Evolutionary conservation across 345 rosid species (phyloP).

Genomic region (Gossypium herbaceum): DNA sequence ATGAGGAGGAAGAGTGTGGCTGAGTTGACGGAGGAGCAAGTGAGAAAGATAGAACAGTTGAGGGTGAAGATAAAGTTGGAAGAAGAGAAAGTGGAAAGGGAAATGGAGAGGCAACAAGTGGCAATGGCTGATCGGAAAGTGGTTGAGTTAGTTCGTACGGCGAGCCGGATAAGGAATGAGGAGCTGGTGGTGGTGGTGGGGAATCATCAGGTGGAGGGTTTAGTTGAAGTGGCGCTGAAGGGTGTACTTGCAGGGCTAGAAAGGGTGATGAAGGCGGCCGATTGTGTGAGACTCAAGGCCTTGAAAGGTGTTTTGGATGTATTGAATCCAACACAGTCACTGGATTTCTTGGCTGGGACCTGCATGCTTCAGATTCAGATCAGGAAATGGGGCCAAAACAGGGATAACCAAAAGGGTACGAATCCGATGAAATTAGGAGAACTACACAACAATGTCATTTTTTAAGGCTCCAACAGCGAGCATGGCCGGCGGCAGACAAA

Average conservation of each 20-base stretch:
- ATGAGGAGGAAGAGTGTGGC: constrained; percentile 23
- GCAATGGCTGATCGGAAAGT: constrained; percentile 57
- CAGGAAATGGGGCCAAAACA: constrained; percentile 38
- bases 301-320: constrained; percentile 67
- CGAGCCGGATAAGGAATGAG: constrained; percentile 20
- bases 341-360: constrained; percentile 56
- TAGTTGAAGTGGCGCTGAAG: constrained; percentile 46
- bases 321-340: constrained; percentile 50
- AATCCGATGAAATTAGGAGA: neutral
- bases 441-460: neutral
- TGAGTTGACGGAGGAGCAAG: constrained; percentile 48
- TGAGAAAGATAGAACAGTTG: constrained; percentile 45
- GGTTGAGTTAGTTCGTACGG: constrained; percentile 55
- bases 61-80: constrained; percentile 52
- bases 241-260: constrained; percentile 45
- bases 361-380: constrained; percentile 53
- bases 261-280: constrained; percentile 73
- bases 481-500: too few relatives aligned
- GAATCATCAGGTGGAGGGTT: constrained; percentile 19
- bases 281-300: constrained; percentile 73
- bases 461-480: neutral
- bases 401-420: neutral
- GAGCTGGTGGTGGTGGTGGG: constrained; percentile 8
- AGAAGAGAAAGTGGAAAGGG: constrained; percentile 71
- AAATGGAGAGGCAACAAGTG: constrained; percentile 85